Evolutionary conservation across 2,329 filamentous ascomycete species (phyloP).

Genomic region (Cyphellophora attinorum): DNA sequence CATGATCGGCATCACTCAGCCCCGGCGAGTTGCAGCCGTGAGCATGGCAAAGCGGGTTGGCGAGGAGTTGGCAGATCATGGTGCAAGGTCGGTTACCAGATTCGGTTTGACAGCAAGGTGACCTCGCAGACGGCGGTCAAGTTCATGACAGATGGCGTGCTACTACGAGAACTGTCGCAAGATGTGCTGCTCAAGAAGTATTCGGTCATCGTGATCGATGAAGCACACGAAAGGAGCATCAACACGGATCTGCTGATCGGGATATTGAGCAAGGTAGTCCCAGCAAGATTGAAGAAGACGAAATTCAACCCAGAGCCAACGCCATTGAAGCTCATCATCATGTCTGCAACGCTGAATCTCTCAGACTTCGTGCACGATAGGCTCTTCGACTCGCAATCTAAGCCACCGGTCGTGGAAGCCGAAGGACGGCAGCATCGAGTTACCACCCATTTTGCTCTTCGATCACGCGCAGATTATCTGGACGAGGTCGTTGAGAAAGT

Average conservation of each 20-base stretch:
- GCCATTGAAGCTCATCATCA: conserved; percentile 88
- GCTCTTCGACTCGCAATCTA: conserved; percentile 59
- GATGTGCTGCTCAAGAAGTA: conserved; percentile 86
- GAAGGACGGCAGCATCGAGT: conserved; percentile 90
- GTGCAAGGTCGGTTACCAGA: conserved; percentile 81
- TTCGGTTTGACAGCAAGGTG: conserved; percentile 83
- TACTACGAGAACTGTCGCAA: conserved; percentile 81
- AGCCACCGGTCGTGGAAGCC: conserved; percentile 73
- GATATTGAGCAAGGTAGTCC: conserved; percentile 88
- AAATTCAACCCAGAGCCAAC: conserved; percentile 60
- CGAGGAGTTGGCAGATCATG: conserved; percentile 70
- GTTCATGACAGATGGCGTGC: conserved; percentile 97
- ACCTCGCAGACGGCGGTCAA: conserved; percentile 79
- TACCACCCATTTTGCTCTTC: conserved; percentile 76
- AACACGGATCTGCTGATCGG: conserved; percentile 98
- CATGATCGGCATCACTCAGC: conserved; percentile 91
- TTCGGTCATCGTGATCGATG: conserved; percentile 87
- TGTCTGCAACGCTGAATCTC: conserved; percentile 90
- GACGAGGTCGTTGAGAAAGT: conserved; percentile 87
- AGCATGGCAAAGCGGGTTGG: conserved; percentile 92
- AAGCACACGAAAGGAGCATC: conserved; percentile 92
- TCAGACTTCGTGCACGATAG: conserved; percentile 84
- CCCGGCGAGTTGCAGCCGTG: conserved; percentile 85
- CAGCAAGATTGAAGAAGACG: conserved; percentile 65
- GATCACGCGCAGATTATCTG: conserved; percentile 77